A percentile compares a stretch with the other conserved stretches of the same genome.
These are phyloP conservation scores for Plasmodium blacklocki DNA, from an alignment of 169 alveolate species.

Conservation along the genomic window DNA sequence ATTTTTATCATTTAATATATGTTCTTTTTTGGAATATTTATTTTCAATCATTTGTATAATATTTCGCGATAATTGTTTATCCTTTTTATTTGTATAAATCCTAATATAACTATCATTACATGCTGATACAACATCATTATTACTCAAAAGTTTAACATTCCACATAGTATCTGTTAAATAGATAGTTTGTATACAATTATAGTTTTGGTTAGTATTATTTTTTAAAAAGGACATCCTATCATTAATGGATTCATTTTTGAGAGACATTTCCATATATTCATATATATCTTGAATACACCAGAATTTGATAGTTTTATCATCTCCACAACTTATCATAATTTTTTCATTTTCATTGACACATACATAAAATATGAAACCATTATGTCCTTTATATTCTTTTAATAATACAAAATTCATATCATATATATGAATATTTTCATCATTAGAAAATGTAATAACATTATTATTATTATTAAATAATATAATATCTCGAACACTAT, in stretches of 20 bases:
- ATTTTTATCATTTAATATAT: not conserved
- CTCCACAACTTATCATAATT: constrained; percentile 62
- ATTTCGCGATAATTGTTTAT: constrained; percentile 10
- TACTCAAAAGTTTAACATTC: constrained; percentile 33
- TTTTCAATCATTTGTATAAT: constrained; percentile 14
- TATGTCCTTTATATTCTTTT: constrained; percentile 54
- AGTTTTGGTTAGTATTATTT: not conserved
- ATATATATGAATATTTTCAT: constrained; percentile 59
- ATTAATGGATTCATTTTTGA: constrained; percentile 3
- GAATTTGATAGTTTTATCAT: constrained; percentile 39
- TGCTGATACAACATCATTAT: constrained; percentile 39
- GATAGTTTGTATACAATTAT: constrained; percentile 45
- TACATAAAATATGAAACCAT: constrained; percentile 48
- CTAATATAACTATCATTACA: constrained; percentile 56
- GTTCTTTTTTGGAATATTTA: constrained; percentile 1
- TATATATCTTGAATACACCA: constrained; percentile 64
- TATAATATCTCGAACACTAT: constrained; percentile 62
- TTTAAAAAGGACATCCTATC: too few species aligned
- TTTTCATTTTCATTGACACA: constrained; percentile 72
- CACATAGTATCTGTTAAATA: constrained; percentile 39
- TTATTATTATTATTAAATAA: constrained; percentile 55
- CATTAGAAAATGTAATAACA: constrained; percentile 64
- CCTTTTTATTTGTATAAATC: constrained; percentile 43
- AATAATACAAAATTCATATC: constrained; percentile 46
- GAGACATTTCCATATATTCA: constrained; percentile 29